Evolutionary conservation across 1,284 basidiomycete genomes (phyloP).

Genomic region (Marasmius fiardii): DNA sequence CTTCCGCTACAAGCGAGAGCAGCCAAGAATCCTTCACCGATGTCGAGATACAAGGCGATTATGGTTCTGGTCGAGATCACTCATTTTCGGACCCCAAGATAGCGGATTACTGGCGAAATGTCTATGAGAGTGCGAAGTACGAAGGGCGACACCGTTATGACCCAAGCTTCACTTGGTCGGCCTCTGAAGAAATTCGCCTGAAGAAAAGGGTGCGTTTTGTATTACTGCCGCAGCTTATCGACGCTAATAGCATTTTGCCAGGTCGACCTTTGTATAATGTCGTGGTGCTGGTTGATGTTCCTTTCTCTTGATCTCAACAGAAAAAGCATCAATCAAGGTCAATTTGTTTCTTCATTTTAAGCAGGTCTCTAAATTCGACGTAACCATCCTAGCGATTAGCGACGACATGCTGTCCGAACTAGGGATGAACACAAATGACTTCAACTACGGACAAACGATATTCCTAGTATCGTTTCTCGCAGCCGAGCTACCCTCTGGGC

Average conservation of each 20-base stretch:
- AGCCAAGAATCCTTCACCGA: background rate
- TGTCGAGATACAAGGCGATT: background rate
- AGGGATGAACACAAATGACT: conserved; percentile 57
- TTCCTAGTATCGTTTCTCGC: conserved; percentile 56
- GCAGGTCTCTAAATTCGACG: conserved; percentile 48
- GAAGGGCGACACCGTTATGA: background rate
- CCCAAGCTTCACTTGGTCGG: background rate
- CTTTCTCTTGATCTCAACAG: background rate
- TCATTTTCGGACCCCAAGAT: background rate
- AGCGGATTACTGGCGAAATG: background rate
- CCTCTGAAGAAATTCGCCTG: background rate
- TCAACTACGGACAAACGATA: conserved; percentile 62
- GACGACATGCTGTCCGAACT: conserved; percentile 68
- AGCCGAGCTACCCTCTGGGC: conserved; percentile 69
- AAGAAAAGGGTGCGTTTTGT: background rate
- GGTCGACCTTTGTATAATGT: background rate
- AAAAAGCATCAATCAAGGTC: background rate
- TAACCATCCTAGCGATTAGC: conserved; percentile 63
- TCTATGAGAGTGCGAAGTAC: background rate
- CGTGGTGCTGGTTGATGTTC: background rate
- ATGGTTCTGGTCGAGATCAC: background rate
- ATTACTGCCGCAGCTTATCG: background rate
- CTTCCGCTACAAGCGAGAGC: background rate
- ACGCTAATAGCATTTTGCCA: background rate
- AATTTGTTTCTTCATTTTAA: background rate